A percentile compares a stretch with the other conserved stretches of the same genome.
phyloP scores from a whole-genome alignment of 305 asterid species.

The Solanum aculeatissimum region DNA sequence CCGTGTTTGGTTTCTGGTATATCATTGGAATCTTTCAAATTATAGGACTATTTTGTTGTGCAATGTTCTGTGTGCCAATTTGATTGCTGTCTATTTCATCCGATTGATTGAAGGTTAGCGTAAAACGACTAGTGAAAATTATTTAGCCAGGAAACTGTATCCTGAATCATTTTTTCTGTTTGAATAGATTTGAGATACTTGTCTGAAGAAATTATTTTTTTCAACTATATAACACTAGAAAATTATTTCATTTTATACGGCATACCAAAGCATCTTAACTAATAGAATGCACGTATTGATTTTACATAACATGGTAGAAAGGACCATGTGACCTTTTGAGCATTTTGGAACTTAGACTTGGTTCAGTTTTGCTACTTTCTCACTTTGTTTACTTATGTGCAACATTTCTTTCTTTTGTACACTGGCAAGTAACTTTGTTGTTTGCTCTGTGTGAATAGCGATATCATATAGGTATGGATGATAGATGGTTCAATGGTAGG shows the following conservation, averaged over 20 bases:
- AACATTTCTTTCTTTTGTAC: background rate
- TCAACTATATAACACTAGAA: background rate
- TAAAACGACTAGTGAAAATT: background rate
- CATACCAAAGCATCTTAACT: background rate
- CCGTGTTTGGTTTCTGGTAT: background rate
- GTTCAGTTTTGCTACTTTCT: background rate
- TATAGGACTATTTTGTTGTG: background rate
- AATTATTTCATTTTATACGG: background rate
- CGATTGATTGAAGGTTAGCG: background rate
- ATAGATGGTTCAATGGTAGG: slow-evolving; percentile 50
- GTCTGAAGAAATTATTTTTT: background rate
- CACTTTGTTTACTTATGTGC: background rate
- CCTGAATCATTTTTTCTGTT: background rate
- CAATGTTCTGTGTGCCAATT: background rate
- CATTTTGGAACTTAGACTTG: background rate
- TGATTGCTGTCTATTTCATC: background rate
- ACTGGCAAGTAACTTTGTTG: background rate
- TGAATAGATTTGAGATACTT: background rate
- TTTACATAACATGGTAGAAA: background rate
- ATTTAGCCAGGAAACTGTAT: background rate
- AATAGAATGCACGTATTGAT: background rate
- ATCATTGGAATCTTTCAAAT: background rate
- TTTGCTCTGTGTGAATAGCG: background rate
- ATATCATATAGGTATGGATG: slow-evolving; percentile 37
- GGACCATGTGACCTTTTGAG: background rate